Conservation (phyloP, 139 green algal genomes). For the Picochlorum sp. region DNA sequence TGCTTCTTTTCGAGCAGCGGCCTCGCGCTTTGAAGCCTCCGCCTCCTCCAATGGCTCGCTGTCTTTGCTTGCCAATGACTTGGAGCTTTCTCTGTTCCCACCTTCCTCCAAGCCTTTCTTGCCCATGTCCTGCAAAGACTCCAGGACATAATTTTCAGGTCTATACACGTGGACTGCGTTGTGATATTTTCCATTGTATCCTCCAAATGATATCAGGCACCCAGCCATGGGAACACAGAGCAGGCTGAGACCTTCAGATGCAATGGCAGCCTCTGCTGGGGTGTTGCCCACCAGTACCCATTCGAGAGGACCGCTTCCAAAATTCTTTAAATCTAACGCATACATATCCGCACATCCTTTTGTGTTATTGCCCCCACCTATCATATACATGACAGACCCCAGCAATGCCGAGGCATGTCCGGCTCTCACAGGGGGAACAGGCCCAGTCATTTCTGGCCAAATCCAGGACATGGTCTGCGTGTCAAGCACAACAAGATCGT, state of each 20-base stretch:
- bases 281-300: conserved; percentile 35
- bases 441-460: conserved; percentile 29
- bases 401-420: conserved; percentile 62
- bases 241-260: conserved; percentile 38
- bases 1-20: conserved; percentile 48
- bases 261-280: conserved; percentile 23
- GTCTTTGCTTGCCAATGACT: not conserved
- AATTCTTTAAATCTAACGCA: conserved; percentile 56
- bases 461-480: conserved; percentile 56
- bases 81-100: not conserved
- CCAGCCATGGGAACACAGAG: conserved; percentile 31
- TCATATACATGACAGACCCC: conserved; percentile 66
- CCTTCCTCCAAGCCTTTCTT: not conserved
- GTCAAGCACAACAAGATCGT: conserved; percentile 77
- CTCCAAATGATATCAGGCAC: conserved; percentile 58
- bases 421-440: conserved; percentile 56
- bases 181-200: conserved; percentile 65
- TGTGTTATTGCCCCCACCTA: conserved; percentile 87
- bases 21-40: conserved; percentile 24
- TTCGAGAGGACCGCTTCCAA: conserved; percentile 3
- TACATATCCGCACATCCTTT: conserved; percentile 79
- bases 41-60: conserved; percentile 10
- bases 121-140: not conserved
- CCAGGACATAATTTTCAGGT: conserved; percentile 26
- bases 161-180: conserved; percentile 41